A percentile compares a stretch with the other conserved stretches of the same genome.
phyloP scores from a whole-genome alignment of 352 stramenopile genomes.

The Phytophthora melonis region DNA sequence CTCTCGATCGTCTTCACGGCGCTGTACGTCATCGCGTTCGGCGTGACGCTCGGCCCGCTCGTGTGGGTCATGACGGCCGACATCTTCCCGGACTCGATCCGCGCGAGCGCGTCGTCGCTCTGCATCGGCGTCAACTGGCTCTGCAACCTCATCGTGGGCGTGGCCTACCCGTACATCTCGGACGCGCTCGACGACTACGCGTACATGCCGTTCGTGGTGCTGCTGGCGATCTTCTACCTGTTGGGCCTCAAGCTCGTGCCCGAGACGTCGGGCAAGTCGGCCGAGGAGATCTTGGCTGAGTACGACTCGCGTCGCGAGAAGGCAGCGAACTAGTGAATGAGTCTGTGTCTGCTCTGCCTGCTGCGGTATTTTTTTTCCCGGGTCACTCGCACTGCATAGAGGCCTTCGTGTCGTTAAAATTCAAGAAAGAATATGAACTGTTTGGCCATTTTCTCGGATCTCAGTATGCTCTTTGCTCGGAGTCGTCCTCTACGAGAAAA shows the following conservation, averaged over 20 bases:
- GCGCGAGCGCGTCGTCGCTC: slow-evolving; percentile 19
- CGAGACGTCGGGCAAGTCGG: slow-evolving; percentile 29
- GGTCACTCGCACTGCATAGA: too few species aligned
- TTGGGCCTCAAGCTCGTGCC: slow-evolving; percentile 23
- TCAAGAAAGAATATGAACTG: too few species aligned
- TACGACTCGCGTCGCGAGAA: slow-evolving; percentile 15
- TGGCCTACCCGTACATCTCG: slow-evolving; percentile 28
- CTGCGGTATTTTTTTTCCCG: too few species aligned
- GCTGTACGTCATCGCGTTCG: slow-evolving; percentile 26
- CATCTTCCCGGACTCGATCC: slow-evolving; percentile 26
- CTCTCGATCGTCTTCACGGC: slow-evolving; percentile 31
- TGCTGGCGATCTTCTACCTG: slow-evolving; percentile 19
- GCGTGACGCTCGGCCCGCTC: slow-evolving; percentile 21
- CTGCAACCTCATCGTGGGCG: slow-evolving; percentile 27
- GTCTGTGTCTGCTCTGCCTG: too few species aligned
- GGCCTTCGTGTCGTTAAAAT: too few species aligned
- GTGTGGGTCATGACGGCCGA: slow-evolving; percentile 28
- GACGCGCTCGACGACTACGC: slow-evolving; percentile 24
- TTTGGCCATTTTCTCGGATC: background rate
- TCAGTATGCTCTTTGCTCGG: background rate
- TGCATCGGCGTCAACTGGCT: slow-evolving; percentile 29
- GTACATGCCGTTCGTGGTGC: slow-evolving; percentile 26
- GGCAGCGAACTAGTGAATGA: too few species aligned
- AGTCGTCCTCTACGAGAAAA: too few species aligned
- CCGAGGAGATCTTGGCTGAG: slow-evolving; percentile 25